phyloP scores from a whole-genome alignment of 768 basidiomycete species.

The Russula vinacea region DNA sequence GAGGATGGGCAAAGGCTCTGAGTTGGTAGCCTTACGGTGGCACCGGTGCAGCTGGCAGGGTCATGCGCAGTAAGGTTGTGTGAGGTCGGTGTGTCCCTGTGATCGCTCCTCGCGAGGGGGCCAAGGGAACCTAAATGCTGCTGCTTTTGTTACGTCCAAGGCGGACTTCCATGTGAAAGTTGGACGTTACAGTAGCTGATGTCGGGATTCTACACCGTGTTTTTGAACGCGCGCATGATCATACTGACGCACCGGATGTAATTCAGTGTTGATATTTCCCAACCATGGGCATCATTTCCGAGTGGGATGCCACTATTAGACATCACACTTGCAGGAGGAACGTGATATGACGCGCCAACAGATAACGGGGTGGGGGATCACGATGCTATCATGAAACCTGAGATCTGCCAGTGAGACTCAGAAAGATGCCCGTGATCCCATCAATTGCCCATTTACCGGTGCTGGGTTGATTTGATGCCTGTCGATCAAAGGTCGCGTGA shows the following conservation, averaged over 20 bases:
- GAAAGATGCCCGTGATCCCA: constrained; percentile 1
- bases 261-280: background rate
- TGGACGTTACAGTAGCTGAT: too few species aligned
- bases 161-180: background rate
- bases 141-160: background rate
- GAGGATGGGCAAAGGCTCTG: too few species aligned
- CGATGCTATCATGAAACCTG: background rate
- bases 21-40: too few species aligned
- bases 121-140: background rate
- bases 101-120: background rate
- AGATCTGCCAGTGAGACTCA: background rate
- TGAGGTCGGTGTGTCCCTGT: background rate
- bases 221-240: background rate
- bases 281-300: background rate
- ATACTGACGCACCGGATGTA: background rate
- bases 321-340: background rate
- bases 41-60: too few species aligned
- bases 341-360: background rate
- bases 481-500: background rate
- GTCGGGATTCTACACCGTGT: too few species aligned
- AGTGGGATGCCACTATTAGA: background rate
- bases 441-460: background rate
- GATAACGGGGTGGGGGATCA: background rate
- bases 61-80: background rate
- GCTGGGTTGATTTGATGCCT: background rate